A percentile compares a stretch with the other conserved stretches of the same genome.
These are phyloP conservation scores for Berkeleyomyces rouxiae DNA, from an alignment of 2,329 filamentous ascomycete species.

Conservation along the genomic window DNA sequence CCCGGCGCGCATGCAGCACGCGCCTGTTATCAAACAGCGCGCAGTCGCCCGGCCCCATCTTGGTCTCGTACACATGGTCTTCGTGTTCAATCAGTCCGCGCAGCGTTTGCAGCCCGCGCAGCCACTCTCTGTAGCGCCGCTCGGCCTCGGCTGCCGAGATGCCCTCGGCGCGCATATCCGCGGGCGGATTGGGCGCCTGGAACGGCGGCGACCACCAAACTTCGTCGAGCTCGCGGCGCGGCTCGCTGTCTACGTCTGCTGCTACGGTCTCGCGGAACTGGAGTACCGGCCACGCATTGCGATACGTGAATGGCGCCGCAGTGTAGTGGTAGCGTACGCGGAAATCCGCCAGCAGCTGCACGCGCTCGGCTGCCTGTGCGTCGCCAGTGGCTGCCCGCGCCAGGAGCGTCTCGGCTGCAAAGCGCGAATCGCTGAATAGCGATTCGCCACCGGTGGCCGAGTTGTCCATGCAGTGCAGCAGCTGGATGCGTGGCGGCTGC, in stretches of 20 bases:
- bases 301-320: slow-evolving; percentile 48
- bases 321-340: slow-evolving; percentile 51
- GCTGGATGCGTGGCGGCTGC: slow-evolving; percentile 63
- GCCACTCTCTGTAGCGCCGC: slow-evolving; percentile 22
- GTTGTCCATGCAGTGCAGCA: slow-evolving; percentile 80
- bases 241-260: background rate
- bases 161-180: background rate
- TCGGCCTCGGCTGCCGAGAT: slow-evolving; percentile 11
- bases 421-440: slow-evolving; percentile 64
- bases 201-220: slow-evolving; percentile 63
- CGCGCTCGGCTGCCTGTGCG: slow-evolving; percentile 13
- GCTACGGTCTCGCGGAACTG: slow-evolving; percentile 15
- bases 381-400: slow-evolving; percentile 8
- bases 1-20: slow-evolving; percentile 64
- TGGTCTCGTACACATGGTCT: slow-evolving; percentile 48
- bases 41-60: slow-evolving; percentile 66
- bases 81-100: slow-evolving; percentile 39
- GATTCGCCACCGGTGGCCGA: slow-evolving; percentile 66
- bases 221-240: slow-evolving; percentile 16
- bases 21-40: slow-evolving; percentile 85
- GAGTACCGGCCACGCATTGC: slow-evolving; percentile 39
- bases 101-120: slow-evolving; percentile 37
- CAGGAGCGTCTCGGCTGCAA: slow-evolving; percentile 33
- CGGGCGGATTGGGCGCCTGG: slow-evolving; percentile 37
- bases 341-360: slow-evolving; percentile 25